Base-by-base conservation (phyloP, 1,284 basidiomycete genomes). In the Erythrobasidium hasegawianum region DNA sequence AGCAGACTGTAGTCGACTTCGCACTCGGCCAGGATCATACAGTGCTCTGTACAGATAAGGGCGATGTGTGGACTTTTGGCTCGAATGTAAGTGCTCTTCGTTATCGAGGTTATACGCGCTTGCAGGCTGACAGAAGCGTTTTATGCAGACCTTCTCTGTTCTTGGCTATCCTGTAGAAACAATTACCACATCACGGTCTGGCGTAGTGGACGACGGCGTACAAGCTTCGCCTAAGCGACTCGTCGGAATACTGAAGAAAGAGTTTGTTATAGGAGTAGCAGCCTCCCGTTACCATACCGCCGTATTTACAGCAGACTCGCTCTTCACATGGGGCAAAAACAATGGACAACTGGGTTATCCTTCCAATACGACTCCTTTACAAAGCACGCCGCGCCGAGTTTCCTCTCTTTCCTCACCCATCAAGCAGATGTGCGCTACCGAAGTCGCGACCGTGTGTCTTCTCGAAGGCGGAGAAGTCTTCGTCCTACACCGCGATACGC, bases 291-390 rank as follows among this genome's bases (percentile, higher is more conserved):
- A 86, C 24, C 88, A 91, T 24, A 92, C 89, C 20, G 92, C 86
- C 1, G 95, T 90, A 75, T 98, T 90, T 87, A 96, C 93, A 0
- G 75, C 76, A 2, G 82, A 83, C 16, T 84, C 86, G n/a, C 83
- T 97, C 0, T 97, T 85, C 78, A 96, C 94, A 0, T 98, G 94
- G 94, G 96, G 95, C 0, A 92, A 89, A 24, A 97, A 97, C 77
- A 84, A 83, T 38, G 96, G 96, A 0, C 96, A 98, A 76, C 82
- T 98, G 2, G 94, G 94, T 67, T 78, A 79, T 73, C 74, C 75
- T n/a, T 59, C 61, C 2, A 57, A 80, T 3, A 81, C 88, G 0
- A 88, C 88, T 50, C 86, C 89, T 0, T 81, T 89, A 0, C 95
- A 97, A 76, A 76, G 88, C 1, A 75, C 84, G 1, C 95, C 95